Conservation (phyloP, 2,329 filamentous ascomycete genomes). For the Epichloe bromicola region DNA sequence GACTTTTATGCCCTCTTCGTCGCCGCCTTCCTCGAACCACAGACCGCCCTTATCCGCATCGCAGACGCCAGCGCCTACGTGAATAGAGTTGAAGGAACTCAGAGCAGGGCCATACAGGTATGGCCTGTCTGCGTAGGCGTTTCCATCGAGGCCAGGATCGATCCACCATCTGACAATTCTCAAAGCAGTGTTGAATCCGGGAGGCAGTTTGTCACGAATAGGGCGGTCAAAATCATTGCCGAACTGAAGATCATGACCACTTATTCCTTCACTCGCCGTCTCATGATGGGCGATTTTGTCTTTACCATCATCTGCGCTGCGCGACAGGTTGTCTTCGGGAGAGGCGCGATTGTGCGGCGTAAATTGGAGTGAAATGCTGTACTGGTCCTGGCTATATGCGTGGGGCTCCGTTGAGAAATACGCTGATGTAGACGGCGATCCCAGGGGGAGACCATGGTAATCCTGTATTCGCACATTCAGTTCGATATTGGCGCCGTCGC, state of each 20-base stretch:
- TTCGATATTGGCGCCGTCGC: slow-evolving; percentile 49
- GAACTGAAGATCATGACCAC: slow-evolving; percentile 66
- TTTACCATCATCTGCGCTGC: too few relatives aligned
- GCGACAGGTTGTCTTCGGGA: slow-evolving; percentile 1
- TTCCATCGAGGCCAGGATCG: slow-evolving; percentile 81
- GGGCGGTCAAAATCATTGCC: slow-evolving; percentile 93
- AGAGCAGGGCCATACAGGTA: slow-evolving; percentile 76
- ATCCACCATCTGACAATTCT: slow-evolving; percentile 81
- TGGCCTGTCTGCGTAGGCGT: slow-evolving; percentile 75
- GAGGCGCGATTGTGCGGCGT: slow-evolving; percentile 43
- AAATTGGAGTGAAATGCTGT: slow-evolving; percentile 72
- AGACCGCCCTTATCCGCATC: slow-evolving; percentile 37
- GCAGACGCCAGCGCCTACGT: slow-evolving; percentile 44
- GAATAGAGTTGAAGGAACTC: slow-evolving; percentile 65
- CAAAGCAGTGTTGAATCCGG: slow-evolving; percentile 74
- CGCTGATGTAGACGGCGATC: slow-evolving; percentile 54
- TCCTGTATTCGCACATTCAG: slow-evolving; percentile 62
- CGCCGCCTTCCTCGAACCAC: slow-evolving; percentile 53
- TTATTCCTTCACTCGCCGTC: slow-evolving; percentile 34
- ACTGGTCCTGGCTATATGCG: slow-evolving; percentile 56
- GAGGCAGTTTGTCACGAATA: slow-evolving; percentile 73
- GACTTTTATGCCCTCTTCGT: slow-evolving; percentile 37
- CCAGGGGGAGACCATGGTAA: slow-evolving; percentile 60
- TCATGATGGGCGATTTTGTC: slow-evolving; percentile 6
- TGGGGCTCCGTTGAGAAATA: slow-evolving; percentile 69